Base-by-base conservation (phyloP, 805 yeast genomes). In the Lipomyces starkeyi region DNA sequence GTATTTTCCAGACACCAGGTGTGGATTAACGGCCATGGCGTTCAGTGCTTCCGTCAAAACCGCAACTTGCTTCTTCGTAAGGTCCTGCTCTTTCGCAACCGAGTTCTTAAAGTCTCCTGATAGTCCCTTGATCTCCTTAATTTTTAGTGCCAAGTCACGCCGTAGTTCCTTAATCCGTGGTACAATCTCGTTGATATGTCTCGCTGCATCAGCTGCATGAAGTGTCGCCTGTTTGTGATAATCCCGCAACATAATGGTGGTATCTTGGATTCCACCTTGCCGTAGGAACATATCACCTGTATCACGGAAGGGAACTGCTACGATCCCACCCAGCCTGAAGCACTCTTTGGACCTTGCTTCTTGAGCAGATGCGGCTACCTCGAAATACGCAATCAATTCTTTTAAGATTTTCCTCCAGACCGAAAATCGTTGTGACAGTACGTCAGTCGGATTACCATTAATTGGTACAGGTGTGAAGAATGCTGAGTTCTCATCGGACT, bases 321-420 rank as follows among this genome's bases (percentile, higher is more conserved):
- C 88, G 9, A 97, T 92, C 76, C 91, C 93, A 68, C 91, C 91
- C 58, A 93, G 83, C 61, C 97, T 82, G 61, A 88, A 79, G 73
- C 91, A 95, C 75, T 91, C 97, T 67, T 97, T 86, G 47, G 91
- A 88, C 20, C 91, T 85, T 76, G 93, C 97, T 78, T 93, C 97
- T 76, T 93, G 95, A 65, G 91, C 93, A 14, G 90, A 85, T 9
- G 91, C 92, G 53, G 87, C 88, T 75, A 93, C 97, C 69, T 85
- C 86, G 70, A 94, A 82, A 76, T 94, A 94, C 59, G 84, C 86
- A 25, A 91, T 83, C 65, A 94, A 80, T 47, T 94, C 89, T 69
- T 88, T 87, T 66, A 93, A 87, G 64, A 93, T 86, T 54, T 85
- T 84, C 67, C 97, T 83, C 97, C 98, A 94, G 2, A 96, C 89